These are phyloP conservation scores for Dactylellina sp. DNA, from an alignment of 2,329 filamentous ascomycete species.

Conservation along the genomic window DNA sequence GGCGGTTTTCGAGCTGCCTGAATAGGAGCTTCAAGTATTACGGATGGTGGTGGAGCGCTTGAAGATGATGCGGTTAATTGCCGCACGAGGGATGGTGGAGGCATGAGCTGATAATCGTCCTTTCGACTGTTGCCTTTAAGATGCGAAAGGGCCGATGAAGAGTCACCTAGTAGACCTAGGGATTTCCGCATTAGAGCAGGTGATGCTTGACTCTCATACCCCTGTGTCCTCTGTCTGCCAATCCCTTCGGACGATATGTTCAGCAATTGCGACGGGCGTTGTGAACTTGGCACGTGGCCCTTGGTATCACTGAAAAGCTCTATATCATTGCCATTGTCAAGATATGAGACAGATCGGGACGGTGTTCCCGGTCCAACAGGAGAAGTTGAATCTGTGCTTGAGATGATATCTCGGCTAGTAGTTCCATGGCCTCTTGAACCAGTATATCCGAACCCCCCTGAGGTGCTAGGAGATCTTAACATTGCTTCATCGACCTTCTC, in stretches of 20 bases:
- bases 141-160: constrained; percentile 18
- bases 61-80: constrained; percentile 33
- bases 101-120: constrained; percentile 51
- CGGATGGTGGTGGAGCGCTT: neutral
- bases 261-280: constrained; percentile 26
- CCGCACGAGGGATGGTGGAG: constrained; percentile 41
- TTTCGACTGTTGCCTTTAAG: constrained; percentile 17
- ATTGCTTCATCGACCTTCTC: constrained; percentile 35
- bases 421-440: constrained; percentile 19
- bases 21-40: constrained; percentile 22
- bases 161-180: constrained; percentile 39
- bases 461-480: constrained; percentile 30
- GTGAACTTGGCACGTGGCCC: constrained; percentile 20
- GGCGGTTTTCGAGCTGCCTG: constrained; percentile 37
- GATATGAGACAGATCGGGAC: constrained; percentile 36
- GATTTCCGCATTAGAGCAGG: constrained; percentile 41
- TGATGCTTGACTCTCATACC: constrained; percentile 36
- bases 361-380: constrained; percentile 21
- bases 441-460: constrained; percentile 12
- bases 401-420: constrained; percentile 21
- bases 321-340: constrained; percentile 18
- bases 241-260: constrained; percentile 14
- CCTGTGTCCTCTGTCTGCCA: constrained; percentile 14
- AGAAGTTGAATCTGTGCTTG: constrained; percentile 14
- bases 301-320: constrained; percentile 24